These are phyloP conservation scores for Nicotiana paniculata DNA, from an alignment of 257 asterid genomes.

Conservation along the genomic window DNA sequence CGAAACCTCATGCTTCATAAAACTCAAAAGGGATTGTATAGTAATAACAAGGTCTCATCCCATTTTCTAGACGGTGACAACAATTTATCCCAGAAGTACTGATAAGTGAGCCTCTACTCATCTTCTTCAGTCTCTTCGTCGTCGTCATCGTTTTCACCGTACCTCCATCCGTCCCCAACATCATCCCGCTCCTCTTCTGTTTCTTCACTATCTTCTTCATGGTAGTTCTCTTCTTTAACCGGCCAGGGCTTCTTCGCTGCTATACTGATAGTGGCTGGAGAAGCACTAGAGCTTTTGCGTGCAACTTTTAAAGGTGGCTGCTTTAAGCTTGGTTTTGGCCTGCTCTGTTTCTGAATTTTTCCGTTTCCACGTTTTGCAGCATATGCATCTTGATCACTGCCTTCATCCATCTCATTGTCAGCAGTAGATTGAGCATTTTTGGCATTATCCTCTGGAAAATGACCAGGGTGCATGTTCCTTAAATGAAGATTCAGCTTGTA, in stretches of 20 bases:
- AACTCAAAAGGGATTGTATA: not conserved
- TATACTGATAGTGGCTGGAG: slow-evolving; percentile 42
- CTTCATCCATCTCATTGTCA: slow-evolving; percentile 73
- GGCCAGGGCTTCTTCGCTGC: slow-evolving; percentile 56
- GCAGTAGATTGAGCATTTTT: slow-evolving; percentile 36
- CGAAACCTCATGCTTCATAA: not conserved
- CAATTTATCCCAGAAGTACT: not conserved
- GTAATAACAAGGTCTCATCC: not conserved
- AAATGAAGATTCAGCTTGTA: slow-evolving; percentile 97
- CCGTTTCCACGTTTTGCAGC: slow-evolving; percentile 45
- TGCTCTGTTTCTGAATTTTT: slow-evolving; percentile 53
- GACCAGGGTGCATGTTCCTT: slow-evolving; percentile 88
- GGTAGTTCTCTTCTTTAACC: slow-evolving; percentile 43
- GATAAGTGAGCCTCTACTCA: slow-evolving; percentile 32
- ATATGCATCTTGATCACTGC: slow-evolving; percentile 68
- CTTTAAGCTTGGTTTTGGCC: slow-evolving; percentile 74
- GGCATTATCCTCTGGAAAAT: slow-evolving; percentile 71
- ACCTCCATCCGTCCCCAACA: slow-evolving; percentile 70
- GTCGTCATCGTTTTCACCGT: slow-evolving; percentile 59
- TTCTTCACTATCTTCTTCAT: slow-evolving; percentile 95
- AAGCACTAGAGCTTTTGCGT: slow-evolving; percentile 45
- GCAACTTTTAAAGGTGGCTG: slow-evolving; percentile 69
- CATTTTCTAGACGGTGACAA: not conserved
- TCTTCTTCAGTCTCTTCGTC: slow-evolving; percentile 97
- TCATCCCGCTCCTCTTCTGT: slow-evolving; percentile 91